These are phyloP conservation scores for Santalum album DNA, from an alignment of 164 flowering plant species.

Conservation along the genomic window DNA sequence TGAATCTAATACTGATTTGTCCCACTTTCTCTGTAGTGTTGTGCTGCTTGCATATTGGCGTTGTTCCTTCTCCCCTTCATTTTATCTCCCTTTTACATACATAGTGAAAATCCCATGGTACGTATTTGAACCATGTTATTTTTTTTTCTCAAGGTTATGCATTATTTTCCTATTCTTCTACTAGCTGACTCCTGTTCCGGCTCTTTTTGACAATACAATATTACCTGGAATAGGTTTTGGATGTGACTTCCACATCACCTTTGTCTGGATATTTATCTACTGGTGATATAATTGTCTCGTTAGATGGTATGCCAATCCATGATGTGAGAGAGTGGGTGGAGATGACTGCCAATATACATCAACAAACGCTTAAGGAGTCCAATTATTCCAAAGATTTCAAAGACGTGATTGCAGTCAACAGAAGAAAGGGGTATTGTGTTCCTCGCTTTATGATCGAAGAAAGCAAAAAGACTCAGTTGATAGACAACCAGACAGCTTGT, in stretches of 20 bases:
- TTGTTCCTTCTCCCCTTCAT: slow-evolving; percentile 58
- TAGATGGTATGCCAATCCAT: slow-evolving; percentile 52
- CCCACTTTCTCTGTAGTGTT: slow-evolving; percentile 32
- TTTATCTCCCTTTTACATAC: slow-evolving; percentile 62
- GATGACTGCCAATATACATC: slow-evolving; percentile 22
- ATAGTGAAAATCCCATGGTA: slow-evolving; percentile 65
- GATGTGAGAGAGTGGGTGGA: slow-evolving; percentile 52
- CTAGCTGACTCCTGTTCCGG: not conserved
- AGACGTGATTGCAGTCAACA: slow-evolving; percentile 5
- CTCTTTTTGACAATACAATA: not conserved
- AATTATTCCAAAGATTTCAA: slow-evolving; percentile 11
- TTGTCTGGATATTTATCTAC: slow-evolving; percentile 53
- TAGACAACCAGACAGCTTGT: slow-evolving; percentile 34
- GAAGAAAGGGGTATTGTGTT: slow-evolving; percentile 62
- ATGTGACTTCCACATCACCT: slow-evolving; percentile 50
- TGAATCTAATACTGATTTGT: slow-evolving; percentile 8
- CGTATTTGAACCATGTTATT: not conserved
- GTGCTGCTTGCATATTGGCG: slow-evolving; percentile 61
- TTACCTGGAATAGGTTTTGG: slow-evolving; percentile 47
- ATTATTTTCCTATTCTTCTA: not conserved
- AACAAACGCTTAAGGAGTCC: slow-evolving; percentile 16
- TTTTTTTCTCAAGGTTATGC: not conserved
- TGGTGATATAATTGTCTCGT: slow-evolving; percentile 55
- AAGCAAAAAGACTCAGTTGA: slow-evolving; percentile 19
- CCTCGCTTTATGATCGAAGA: slow-evolving; percentile 41